Conservation (phyloP, 495 filamentous ascomycete genomes). For the Cudoniella acicularis region DNA sequence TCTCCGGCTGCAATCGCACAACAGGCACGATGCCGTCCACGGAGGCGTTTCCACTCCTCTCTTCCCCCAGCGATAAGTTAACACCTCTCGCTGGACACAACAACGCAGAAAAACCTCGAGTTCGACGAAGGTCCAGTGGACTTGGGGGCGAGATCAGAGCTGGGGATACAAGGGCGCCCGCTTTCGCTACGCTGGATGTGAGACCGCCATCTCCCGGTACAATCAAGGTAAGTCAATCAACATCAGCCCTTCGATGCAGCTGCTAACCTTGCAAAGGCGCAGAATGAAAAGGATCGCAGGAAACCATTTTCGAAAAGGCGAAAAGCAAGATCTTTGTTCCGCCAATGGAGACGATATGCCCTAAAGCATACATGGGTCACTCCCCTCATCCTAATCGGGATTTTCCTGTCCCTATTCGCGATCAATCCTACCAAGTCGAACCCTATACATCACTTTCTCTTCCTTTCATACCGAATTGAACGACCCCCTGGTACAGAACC, state of each 20-base stretch:
- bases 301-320: conserved; percentile 50
- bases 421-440: conserved; percentile 79
- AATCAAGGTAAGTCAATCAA: conserved; percentile 16
- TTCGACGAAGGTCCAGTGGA: conserved; percentile 25
- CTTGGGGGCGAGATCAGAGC: conserved; percentile 30
- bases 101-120: conserved; percentile 14
- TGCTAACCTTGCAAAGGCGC: conserved; percentile 14
- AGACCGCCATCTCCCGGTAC: conserved; percentile 25
- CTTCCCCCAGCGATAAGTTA: conserved; percentile 11
- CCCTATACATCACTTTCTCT: conserved; percentile 81
- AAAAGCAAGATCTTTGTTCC: conserved; percentile 58
- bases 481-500: conserved; percentile 40
- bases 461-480: conserved; percentile 84
- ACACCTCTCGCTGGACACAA: conserved; percentile 9
- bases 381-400: conserved; percentile 65
- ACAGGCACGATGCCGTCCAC: conserved; percentile 14
- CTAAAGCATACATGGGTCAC: conserved; percentile 77
- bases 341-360: conserved; percentile 61
- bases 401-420: conserved; percentile 65
- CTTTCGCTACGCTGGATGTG: conserved; percentile 24
- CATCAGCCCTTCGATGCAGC: not conserved
- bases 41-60: conserved; percentile 25
- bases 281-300: conserved; percentile 28
- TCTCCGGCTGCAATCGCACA: not conserved
- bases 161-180: conserved; percentile 25